Conservation (phyloP, 2,329 filamentous ascomycete genomes). For the Verticillium nubilum region DNA sequence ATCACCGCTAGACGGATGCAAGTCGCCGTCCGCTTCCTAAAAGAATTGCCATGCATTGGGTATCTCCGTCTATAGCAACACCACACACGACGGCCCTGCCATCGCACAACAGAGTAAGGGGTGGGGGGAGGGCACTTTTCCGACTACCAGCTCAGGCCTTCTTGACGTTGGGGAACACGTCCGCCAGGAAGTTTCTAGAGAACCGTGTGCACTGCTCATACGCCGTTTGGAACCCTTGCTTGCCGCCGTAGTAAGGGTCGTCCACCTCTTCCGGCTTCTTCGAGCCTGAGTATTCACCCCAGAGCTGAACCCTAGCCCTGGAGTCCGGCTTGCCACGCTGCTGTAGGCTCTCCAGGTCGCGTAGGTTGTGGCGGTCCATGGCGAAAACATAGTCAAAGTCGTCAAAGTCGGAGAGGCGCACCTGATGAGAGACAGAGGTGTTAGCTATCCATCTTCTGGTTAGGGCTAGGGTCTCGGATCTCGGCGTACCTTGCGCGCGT, state of each 20-base stretch:
- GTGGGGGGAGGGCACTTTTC: no score
- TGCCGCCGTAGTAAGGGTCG: constrained; percentile 91
- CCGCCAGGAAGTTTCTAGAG: constrained; percentile 67
- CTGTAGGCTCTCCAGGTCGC: constrained; percentile 59
- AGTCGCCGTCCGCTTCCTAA: background rate
- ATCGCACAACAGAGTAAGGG: background rate
- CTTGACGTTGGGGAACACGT: constrained; percentile 40
- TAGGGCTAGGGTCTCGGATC: background rate
- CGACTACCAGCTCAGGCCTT: background rate
- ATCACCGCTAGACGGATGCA: background rate
- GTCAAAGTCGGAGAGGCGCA: constrained; percentile 65
- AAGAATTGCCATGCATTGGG: background rate
- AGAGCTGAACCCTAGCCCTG: constrained; percentile 69
- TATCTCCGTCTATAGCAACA: background rate
- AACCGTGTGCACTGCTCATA: constrained; percentile 80
- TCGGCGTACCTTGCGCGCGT: constrained; percentile 66
- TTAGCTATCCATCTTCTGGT: background rate
- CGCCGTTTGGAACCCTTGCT: constrained; percentile 75
- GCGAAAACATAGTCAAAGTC: constrained; percentile 90
- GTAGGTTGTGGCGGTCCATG: constrained; percentile 84
- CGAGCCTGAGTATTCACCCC: constrained; percentile 73
- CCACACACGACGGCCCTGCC: background rate
- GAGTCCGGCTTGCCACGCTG: constrained; percentile 51
- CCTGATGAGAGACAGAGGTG: constrained; percentile 24
- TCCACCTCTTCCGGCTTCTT: constrained; percentile 61